These are phyloP conservation scores for Thalassiosira mediterranea DNA, from an alignment of 352 stramenopile genomes.

Conservation along the genomic window DNA sequence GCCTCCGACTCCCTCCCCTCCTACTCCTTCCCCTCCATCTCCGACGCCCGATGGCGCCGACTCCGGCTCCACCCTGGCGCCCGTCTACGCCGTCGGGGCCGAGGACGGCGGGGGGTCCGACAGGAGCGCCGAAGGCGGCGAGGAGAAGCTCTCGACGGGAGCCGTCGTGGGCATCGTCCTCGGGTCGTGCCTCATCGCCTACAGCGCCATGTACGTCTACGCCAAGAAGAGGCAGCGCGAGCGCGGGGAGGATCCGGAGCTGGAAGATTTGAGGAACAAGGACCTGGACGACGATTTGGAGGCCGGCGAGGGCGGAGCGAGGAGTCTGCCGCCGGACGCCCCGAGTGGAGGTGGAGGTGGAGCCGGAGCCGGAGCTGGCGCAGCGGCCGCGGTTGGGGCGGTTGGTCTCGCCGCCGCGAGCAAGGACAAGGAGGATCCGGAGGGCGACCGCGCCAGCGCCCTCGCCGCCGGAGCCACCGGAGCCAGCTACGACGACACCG, in stretches of 20 bases:
- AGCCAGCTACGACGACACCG: not conserved
- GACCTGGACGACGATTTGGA: conserved; percentile 30
- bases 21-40: conserved; percentile 1
- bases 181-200: conserved; percentile 16
- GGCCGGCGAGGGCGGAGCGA: not conserved
- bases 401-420: not conserved
- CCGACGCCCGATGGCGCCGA: not conserved
- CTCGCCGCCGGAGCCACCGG: not conserved
- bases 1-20: conserved; percentile 12
- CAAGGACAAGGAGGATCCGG: not conserved
- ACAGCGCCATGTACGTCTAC: conserved; percentile 7
- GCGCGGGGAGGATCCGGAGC: conserved; percentile 22
- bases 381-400: not conserved
- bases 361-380: not conserved
- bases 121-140: not conserved
- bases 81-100: too few species aligned
- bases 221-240: conserved; percentile 19
- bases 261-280: conserved; percentile 30
- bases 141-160: conserved; percentile 24
- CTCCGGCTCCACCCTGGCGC: not conserved
- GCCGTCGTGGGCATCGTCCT: conserved; percentile 42
- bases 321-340: not conserved
- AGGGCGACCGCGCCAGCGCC: not conserved
- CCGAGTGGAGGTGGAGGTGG: not conserved
- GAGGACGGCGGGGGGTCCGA: not conserved